phyloP scores from a whole-genome alignment of 1,284 basidiomycete genomes.

The Ceratobasidium sp. region DNA sequence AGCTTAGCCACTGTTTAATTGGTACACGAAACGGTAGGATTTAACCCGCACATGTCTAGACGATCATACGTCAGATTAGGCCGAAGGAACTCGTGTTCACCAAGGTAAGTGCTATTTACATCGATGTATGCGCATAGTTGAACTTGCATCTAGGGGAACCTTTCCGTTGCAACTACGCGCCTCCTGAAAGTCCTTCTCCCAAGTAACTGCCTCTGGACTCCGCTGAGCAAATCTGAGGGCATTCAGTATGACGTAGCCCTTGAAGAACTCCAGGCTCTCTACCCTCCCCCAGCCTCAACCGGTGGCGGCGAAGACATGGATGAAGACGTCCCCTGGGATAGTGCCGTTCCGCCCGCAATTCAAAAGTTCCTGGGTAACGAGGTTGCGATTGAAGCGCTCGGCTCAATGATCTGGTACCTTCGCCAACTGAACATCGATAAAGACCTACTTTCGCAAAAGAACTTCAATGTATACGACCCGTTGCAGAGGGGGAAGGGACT shows the following conservation, averaged over 20 bases:
- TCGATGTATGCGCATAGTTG: constrained; percentile 4
- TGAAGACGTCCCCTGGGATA: constrained; percentile 57
- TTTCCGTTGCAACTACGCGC: constrained; percentile 83
- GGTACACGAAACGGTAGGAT: background rate
- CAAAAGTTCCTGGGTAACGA: constrained; percentile 72
- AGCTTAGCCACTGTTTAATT: background rate
- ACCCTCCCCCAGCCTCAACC: constrained; percentile 55
- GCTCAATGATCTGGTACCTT: constrained; percentile 92
- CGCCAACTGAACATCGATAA: constrained; percentile 93
- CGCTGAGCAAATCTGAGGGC: constrained; percentile 84
- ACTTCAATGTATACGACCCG: constrained; percentile 96
- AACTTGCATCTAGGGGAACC: constrained; percentile 68
- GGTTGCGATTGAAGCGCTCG: constrained; percentile 82
- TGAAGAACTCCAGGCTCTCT: constrained; percentile 74
- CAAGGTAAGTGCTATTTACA: constrained; percentile 67
- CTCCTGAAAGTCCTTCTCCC: constrained; percentile 84
- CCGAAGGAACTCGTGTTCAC: constrained; percentile 94
- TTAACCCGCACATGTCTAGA: constrained; percentile 55
- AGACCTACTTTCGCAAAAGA: constrained; percentile 90
- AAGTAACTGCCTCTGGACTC: constrained; percentile 85
- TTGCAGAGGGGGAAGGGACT: constrained; percentile 86
- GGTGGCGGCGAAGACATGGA: constrained; percentile 55
- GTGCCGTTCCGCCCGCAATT: constrained; percentile 77
- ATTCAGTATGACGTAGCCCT: constrained; percentile 78
- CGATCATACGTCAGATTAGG: constrained; percentile 89